Evolutionary conservation across 768 basidiomycete species (phyloP).

Genomic region (Xerocomellus chrysenteron): DNA sequence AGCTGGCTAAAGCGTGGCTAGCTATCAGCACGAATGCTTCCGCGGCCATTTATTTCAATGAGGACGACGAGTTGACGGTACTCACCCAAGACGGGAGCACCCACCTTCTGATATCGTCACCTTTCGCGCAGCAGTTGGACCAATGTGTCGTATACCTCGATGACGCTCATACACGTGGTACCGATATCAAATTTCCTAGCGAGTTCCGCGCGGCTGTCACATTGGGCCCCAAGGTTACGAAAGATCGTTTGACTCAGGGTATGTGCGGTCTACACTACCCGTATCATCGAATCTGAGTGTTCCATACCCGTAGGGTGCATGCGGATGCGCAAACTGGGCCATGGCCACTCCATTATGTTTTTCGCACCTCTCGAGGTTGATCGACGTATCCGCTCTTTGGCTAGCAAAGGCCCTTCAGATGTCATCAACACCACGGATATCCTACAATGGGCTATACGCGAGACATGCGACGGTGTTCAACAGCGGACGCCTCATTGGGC

Average conservation of each 20-base stretch:
- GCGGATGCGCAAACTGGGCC: slow-evolving; percentile 52
- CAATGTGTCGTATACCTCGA: slow-evolving; percentile 27
- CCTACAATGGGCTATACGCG: slow-evolving; percentile 44
- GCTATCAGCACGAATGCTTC: slow-evolving; percentile 5
- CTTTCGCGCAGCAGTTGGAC: slow-evolving; percentile 34
- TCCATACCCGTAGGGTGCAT: slow-evolving; percentile 44
- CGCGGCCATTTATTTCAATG: slow-evolving; percentile 36
- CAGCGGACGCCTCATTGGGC: slow-evolving; percentile 43
- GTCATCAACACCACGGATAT: slow-evolving; percentile 32
- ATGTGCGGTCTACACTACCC: neutral
- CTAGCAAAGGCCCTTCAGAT: slow-evolving; percentile 5
- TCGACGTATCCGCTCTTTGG: slow-evolving; percentile 34
- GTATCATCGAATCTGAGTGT: neutral
- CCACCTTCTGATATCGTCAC: slow-evolving; percentile 33
- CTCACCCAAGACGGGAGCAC: slow-evolving; percentile 28
- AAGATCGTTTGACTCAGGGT: slow-evolving; percentile 19
- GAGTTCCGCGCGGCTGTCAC: slow-evolving; percentile 18
- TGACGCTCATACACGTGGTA: slow-evolving; percentile 19
- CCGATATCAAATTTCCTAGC: slow-evolving; percentile 17
- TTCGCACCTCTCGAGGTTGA: slow-evolving; percentile 49
- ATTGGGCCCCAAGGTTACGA: slow-evolving; percentile 16
- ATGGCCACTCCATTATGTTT: slow-evolving; percentile 48
- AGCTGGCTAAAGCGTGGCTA: slow-evolving; percentile 45
- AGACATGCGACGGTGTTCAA: slow-evolving; percentile 44
- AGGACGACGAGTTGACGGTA: slow-evolving; percentile 35